Conservation (phyloP, 2,329 filamentous ascomycete genomes). For the Scorias spongiosa region DNA sequence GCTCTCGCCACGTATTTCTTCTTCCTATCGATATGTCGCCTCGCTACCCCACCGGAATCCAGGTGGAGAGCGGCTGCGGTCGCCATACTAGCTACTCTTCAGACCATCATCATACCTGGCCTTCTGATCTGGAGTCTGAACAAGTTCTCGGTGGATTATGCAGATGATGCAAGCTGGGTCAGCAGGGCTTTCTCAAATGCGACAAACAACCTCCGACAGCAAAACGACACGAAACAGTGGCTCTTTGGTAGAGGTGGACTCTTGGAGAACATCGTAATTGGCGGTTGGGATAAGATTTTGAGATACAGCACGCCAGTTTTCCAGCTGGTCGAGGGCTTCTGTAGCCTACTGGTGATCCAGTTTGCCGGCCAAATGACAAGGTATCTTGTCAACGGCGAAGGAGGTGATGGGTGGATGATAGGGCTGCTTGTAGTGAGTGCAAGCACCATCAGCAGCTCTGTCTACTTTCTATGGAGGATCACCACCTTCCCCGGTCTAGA, state of each 20-base stretch:
- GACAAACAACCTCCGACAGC: conserved; percentile 24
- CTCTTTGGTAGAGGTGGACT: conserved; percentile 76
- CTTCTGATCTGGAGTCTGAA: conserved; percentile 91
- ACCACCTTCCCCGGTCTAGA: conserved; percentile 85
- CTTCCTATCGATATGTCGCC: conserved; percentile 63
- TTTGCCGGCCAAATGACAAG: conserved; percentile 84
- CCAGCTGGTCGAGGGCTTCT: conserved; percentile 90
- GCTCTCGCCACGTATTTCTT: conserved; percentile 84
- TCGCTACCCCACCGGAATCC: conserved; percentile 66
- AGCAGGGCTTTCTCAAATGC: conserved; percentile 39
- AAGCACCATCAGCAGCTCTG: conserved; percentile 79
- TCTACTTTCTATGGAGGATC: conserved; percentile 94
- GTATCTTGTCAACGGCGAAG: conserved; percentile 81
- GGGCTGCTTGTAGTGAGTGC: conserved; percentile 74
- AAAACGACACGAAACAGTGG: conserved; percentile 64
- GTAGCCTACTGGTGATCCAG: conserved; percentile 89
- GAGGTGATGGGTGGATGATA: conserved; percentile 96
- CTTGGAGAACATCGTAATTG: conserved; percentile 64
- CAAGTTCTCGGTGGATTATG: conserved; percentile 85
- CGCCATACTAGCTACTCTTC: conserved; percentile 54
- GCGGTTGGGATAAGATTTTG: conserved; percentile 76
- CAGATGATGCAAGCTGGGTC: conserved; percentile 56
- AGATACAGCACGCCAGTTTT: conserved; percentile 88
- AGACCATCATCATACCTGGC: conserved; percentile 74
- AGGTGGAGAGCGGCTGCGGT: conserved; percentile 58